These are phyloP conservation scores for Botrytis hyacinthi DNA, from an alignment of 2,329 filamentous ascomycete species.

Conservation along the genomic window DNA sequence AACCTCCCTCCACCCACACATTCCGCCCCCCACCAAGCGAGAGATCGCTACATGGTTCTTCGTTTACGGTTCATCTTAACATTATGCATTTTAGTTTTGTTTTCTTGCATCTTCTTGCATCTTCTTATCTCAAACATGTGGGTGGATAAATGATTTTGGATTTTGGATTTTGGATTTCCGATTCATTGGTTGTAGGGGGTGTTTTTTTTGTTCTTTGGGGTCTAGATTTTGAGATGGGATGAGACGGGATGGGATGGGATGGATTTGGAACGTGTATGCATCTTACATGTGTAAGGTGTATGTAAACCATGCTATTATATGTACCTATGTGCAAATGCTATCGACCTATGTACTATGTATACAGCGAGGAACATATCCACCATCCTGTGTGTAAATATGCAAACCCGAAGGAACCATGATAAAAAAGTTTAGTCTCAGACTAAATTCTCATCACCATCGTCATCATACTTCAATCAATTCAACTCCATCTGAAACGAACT, in stretches of 20 bases:
- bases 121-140: neutral
- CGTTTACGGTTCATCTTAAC: neutral
- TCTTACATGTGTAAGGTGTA: no score
- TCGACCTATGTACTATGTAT: neutral
- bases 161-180: no score
- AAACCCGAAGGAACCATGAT: neutral
- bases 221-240: neutral
- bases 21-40: neutral
- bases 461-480: neutral
- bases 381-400: no score
- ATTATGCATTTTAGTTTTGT: neutral
- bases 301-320: neutral
- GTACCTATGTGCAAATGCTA: neutral
- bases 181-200: neutral
- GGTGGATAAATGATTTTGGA: neutral
- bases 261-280: no score
- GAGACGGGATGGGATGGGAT: no score
- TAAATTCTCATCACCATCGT: neutral
- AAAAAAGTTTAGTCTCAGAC: neutral
- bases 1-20: neutral
- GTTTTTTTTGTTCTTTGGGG: no score
- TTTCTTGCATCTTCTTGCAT: neutral
- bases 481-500: neutral
- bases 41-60: neutral
- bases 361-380: neutral